These are phyloP conservation scores for Pseudocercospora fijiensis DNA, from an alignment of 2,329 filamentous ascomycete genomes.

Conservation along the genomic window DNA sequence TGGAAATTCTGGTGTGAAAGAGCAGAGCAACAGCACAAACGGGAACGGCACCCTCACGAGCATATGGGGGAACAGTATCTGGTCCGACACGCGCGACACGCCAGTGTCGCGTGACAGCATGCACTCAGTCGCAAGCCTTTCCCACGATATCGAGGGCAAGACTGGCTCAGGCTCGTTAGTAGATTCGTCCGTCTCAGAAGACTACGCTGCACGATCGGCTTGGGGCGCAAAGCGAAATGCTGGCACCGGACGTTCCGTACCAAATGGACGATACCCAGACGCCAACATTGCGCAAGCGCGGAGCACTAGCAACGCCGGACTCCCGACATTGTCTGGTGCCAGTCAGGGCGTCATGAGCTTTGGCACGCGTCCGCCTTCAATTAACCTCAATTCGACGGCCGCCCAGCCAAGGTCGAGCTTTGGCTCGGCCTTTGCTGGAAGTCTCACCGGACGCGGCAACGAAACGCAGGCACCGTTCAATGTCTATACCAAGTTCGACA, in stretches of 20 bases:
- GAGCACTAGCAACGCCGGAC: slow-evolving; percentile 40
- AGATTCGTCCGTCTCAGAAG: slow-evolving; percentile 66
- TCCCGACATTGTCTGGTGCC: slow-evolving; percentile 36
- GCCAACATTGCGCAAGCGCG: slow-evolving; percentile 42
- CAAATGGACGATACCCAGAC: slow-evolving; percentile 40
- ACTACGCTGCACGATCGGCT: slow-evolving; percentile 53
- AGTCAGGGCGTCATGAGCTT: slow-evolving; percentile 29
- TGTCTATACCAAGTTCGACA: slow-evolving; percentile 40
- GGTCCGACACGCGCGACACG: slow-evolving; percentile 27
- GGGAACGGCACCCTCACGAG: slow-evolving; percentile 27
- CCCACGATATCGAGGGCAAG: slow-evolving; percentile 52
- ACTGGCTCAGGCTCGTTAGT: slow-evolving; percentile 70
- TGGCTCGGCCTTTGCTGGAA: slow-evolving; percentile 24
- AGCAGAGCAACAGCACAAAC: slow-evolving; percentile 26
- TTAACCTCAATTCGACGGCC: slow-evolving; percentile 29
- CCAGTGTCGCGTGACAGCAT: slow-evolving; percentile 27
- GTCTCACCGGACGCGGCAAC: slow-evolving; percentile 22
- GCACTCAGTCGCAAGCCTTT: slow-evolving; percentile 27
- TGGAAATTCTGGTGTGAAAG: slow-evolving; percentile 15
- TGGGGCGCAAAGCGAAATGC: slow-evolving; percentile 41
- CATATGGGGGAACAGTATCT: slow-evolving; percentile 34
- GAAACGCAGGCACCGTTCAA: slow-evolving; percentile 32
- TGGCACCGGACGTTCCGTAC: slow-evolving; percentile 28
- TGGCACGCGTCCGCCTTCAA: slow-evolving; percentile 26
- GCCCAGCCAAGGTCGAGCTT: slow-evolving; percentile 28